A percentile compares a stretch with the other conserved stretches of the same genome.
Conservation (phyloP, 495 filamentous ascomycete genomes). For the Penicillium crystallinum region DNA sequence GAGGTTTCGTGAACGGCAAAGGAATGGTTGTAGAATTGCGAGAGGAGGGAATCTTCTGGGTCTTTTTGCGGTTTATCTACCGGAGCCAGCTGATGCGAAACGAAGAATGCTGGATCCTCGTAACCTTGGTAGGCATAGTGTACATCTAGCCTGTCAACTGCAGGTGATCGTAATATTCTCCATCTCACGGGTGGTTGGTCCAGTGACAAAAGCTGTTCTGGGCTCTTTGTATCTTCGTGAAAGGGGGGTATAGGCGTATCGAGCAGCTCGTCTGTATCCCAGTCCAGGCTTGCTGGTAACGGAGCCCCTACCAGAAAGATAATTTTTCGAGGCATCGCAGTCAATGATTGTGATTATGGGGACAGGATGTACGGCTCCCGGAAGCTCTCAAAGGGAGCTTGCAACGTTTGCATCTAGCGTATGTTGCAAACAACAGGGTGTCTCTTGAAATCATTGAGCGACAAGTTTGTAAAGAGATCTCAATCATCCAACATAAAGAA, state of each 20-base stretch:
- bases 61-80: conserved; percentile 1
- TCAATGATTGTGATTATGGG: background rate
- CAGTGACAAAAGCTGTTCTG: background rate
- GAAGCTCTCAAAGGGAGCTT: background rate
- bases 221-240: conserved; percentile 14
- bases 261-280: conserved; percentile 50
- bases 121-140: conserved; percentile 9
- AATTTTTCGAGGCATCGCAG: conserved; percentile 41
- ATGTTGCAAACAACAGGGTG: background rate
- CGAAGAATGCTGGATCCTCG: conserved; percentile 46
- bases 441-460: background rate
- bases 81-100: conserved; percentile 33
- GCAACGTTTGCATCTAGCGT: background rate
- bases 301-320: conserved; percentile 64
- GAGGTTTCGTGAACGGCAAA: conserved; percentile 55
- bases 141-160: conserved; percentile 3
- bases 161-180: conserved; percentile 30
- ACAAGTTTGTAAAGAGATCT: background rate
- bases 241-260: conserved; percentile 46
- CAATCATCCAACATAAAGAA: too few relatives aligned
- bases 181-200: conserved; percentile 31
- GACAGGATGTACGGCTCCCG: background rate
- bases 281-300: conserved; percentile 46
- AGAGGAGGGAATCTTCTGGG: conserved; percentile 36
- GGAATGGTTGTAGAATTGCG: conserved; percentile 71